Evolutionary conservation across 768 basidiomycete species (phyloP), one percentile per base, ranked within the genome.

Genomic region (Tylopilus balloui): DNA sequence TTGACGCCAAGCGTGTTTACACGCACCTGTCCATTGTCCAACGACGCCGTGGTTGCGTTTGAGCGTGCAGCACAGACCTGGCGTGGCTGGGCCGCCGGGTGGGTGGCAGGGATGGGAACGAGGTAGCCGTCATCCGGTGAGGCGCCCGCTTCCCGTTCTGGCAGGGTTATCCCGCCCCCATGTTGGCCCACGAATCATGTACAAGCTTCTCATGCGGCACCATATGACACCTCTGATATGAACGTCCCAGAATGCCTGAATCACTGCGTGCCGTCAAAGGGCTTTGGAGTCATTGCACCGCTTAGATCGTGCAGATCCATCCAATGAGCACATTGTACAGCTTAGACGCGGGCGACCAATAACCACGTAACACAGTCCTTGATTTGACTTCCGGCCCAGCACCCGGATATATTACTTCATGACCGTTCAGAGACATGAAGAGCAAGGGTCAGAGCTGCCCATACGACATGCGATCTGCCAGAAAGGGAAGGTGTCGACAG

Each of bases 61-160:
- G n/a, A n/a, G n/a, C n/a, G n/a, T 31, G 20, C 8, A 32, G 37
- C 27, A 43, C 48, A 47, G 48, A 51, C 21, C 47, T 17, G 34
- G 42, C 2, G 36, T 19, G 32, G 32, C 45, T 50, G 45, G 45
- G 19, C 35, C 13, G 5, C 23, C 35, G 17, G 34, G 12, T 36
- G 5, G 43, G 42, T 20, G 20, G 13, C 29, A 21, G 8, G 9
- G 25, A 54, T 48, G 47, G 58, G 48, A 53, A 54, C 31, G 19
- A 1, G 20, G 42, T 53, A 55, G 41, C 64, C 64, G 58, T 49
- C 38, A 55, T 29, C 63, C 64, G 63, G 64, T 52, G 38, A 24
- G 50, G 52, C 47, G 48, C 50, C 17, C 17, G 11, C 37, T 60
- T 50, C 63, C 60, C 41, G 50, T 25, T 54, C 42, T 29, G 62